Conservation (phyloP, 306 rosid genomes). For the Luffa aegyptiaca region DNA sequence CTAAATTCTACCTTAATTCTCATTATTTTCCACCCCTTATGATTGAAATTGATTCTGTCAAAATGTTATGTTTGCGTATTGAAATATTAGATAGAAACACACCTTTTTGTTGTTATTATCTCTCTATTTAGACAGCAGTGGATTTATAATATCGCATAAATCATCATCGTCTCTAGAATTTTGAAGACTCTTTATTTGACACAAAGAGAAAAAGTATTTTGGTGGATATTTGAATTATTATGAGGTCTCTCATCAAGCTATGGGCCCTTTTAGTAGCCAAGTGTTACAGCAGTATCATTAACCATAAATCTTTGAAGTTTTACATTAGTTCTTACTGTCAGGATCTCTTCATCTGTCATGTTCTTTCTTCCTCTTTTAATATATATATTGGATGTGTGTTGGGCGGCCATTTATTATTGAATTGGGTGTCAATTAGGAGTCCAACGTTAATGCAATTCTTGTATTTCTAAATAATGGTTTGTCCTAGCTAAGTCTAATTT, state of each 20-base stretch:
- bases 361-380: constrained; percentile 1
- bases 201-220: neutral
- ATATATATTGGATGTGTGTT: neutral
- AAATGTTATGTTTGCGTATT: neutral
- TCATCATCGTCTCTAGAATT: neutral
- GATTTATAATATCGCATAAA: neutral
- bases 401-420: neutral
- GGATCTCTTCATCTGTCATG: neutral
- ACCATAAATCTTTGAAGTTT: neutral
- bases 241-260: neutral
- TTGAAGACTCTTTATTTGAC: neutral
- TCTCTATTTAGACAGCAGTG: neutral
- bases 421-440: neutral
- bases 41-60: neutral
- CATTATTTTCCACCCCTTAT: neutral
- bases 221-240: neutral
- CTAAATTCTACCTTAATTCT: neutral
- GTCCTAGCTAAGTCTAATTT: neutral
- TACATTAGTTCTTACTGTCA: neutral
- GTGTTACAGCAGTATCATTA: neutral
- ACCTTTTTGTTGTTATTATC: neutral
- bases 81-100: neutral
- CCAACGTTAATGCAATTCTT: neutral
- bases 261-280: neutral
- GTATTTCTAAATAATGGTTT: neutral